Evolutionary conservation across 2,329 filamentous ascomycete species (phyloP).

Genomic region (Fusarium sp.): DNA sequence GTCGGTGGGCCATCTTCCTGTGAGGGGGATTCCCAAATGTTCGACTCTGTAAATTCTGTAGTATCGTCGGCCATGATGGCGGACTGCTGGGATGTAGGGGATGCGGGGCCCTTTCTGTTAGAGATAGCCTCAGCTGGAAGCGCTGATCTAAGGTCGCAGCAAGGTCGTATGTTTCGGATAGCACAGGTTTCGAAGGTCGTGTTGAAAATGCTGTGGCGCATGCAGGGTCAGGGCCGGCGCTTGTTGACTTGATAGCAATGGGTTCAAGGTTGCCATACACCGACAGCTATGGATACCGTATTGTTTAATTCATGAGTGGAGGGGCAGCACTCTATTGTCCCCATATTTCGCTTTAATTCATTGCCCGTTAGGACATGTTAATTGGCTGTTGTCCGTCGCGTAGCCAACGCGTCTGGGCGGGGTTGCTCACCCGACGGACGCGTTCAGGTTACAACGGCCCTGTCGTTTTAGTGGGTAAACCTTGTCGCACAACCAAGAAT

Average conservation of each 20-base stretch:
- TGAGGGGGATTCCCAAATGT: constrained; percentile 60
- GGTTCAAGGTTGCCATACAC: constrained; percentile 15
- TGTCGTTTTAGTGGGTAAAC: constrained; percentile 35
- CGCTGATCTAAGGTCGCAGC: constrained; percentile 21
- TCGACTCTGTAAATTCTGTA: constrained; percentile 59
- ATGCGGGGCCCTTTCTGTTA: constrained; percentile 1
- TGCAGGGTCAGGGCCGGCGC: constrained; percentile 30
- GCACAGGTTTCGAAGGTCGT: constrained; percentile 15
- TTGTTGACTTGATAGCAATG: constrained; percentile 32
- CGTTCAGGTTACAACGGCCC: constrained; percentile 22
- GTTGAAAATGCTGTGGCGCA: constrained; percentile 17
- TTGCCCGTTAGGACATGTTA: constrained; percentile 21
- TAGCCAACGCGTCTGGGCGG: constrained; percentile 46
- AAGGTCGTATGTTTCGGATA: constrained; percentile 25
- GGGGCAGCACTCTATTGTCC: constrained; percentile 21
- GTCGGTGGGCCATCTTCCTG: constrained; percentile 47
- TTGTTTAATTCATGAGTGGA: constrained; percentile 40
- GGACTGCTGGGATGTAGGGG: background rate
- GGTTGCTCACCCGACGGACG: constrained; percentile 38
- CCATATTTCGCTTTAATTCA: constrained; percentile 27
- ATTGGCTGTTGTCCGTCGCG: constrained; percentile 45
- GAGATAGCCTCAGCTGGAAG: constrained; percentile 24
- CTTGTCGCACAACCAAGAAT: constrained; percentile 31
- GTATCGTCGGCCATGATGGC: constrained; percentile 57
- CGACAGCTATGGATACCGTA: background rate